Base-by-base conservation (phyloP, 2,329 filamentous ascomycete species). In the Aureobasidium sp. region DNA sequence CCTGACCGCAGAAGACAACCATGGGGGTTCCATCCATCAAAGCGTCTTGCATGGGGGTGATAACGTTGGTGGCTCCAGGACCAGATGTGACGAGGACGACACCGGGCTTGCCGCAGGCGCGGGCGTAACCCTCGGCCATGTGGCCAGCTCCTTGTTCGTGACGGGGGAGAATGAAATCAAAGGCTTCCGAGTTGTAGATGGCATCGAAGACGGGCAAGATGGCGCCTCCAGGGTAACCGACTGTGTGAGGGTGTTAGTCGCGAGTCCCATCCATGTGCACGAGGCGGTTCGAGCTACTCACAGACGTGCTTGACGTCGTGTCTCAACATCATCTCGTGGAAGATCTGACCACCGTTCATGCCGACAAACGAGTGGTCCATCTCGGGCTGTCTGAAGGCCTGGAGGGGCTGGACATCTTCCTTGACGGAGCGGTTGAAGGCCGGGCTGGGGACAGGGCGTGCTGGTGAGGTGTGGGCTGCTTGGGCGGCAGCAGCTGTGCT, bases 291-390 rank as follows among this genome's bases (percentile, higher is more conserved):
- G 1, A 15, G 37, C 67, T 64, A 86, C 90, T 72, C 81, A 95
- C 90, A 97, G 71, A 97, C 84, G 74, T 96, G 90, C 79, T 96
- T 94, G 60, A 99, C 93, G 68, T 81, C 84, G 68, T 93, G 89
- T 70, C 93, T 83, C 64, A 95, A 81, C 92, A 99, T 96, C 93
- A 97, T 97, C 78, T 97, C 93, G 75, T 97, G 92, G 76, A 97
- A 96, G 68, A 97, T 96, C 75, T 96, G 87, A 71, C 94, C 94
- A 71, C 94, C 93, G 53, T 85, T 95, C 81, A 92, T 93, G 65
- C 93, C 93, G 70, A 97, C 90, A 75, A 97, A 95, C 63, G 76
- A 78, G 67, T 80, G 78, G 69, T 80, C 78, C 77, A 80, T 78
- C 66, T 79, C 77, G 23, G 74, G 77, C 59, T 74, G 71, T 62